phyloP scores from a whole-genome alignment of 164 flowering plant species.

The Tinospora cordifolia region DNA sequence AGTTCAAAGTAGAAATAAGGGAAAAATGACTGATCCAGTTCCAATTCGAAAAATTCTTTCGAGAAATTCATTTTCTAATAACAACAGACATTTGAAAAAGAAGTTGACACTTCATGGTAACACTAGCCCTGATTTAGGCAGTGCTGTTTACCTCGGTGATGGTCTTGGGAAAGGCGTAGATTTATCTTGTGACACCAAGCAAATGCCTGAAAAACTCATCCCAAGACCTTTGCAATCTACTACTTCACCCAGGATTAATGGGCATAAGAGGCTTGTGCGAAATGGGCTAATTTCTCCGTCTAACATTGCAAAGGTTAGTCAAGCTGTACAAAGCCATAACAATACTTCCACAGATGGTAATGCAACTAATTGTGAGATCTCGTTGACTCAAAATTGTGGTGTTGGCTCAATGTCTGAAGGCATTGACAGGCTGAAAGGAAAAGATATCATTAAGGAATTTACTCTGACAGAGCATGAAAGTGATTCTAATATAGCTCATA shows the following conservation, averaged over 20 bases:
- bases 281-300: constrained; percentile 84
- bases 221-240: constrained; percentile 13
- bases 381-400: constrained; percentile 17
- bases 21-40: constrained; percentile 1
- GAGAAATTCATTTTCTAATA: background rate
- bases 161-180: constrained; percentile 20
- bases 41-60: background rate
- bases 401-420: constrained; percentile 34
- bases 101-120: constrained; percentile 4
- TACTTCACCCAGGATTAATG: constrained; percentile 29
- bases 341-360: constrained; percentile 15
- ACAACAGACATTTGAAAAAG: constrained; percentile 3
- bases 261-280: constrained; percentile 60
- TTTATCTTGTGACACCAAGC: constrained; percentile 14
- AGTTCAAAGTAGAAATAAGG: constrained; percentile 9
- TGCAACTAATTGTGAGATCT: constrained; percentile 10
- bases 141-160: constrained; percentile 16
- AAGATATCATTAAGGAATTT: background rate
- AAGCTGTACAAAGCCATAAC: constrained; percentile 19
- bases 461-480: background rate
- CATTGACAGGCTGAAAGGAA: background rate
- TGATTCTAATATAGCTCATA: background rate
- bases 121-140: constrained; percentile 20
- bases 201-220: constrained; percentile 10
- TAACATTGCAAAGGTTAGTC: constrained; percentile 50